Evolutionary conservation across 495 filamentous ascomycete species (phyloP).

Genomic region (Articulospora tetracladia): DNA sequence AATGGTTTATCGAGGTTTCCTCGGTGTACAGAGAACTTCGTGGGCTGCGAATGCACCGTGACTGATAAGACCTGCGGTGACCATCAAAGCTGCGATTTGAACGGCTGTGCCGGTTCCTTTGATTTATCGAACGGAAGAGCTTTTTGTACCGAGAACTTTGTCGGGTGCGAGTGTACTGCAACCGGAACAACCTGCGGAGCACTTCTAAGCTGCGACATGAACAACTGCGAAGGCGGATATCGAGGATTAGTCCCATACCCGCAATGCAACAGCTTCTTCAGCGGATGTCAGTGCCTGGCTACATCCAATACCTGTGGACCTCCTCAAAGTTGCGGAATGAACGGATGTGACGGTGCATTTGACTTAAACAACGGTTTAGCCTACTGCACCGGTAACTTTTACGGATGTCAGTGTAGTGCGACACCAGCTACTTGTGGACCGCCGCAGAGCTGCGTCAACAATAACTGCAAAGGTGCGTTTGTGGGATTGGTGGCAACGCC

Average conservation of each 20-base stretch:
- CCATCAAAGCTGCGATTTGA: slow-evolving; percentile 10
- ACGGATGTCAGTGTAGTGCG: slow-evolving; percentile 1
- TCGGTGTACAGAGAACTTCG: background rate
- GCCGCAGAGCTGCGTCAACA: slow-evolving; percentile 1
- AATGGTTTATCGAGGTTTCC: background rate
- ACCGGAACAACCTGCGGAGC: slow-evolving; percentile 2
- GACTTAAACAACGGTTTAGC: background rate
- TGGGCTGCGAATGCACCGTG: background rate
- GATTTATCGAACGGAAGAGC: background rate
- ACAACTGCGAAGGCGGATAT: slow-evolving; percentile 1
- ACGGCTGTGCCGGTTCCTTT: slow-evolving; percentile 6
- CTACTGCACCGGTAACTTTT: slow-evolving; percentile 1
- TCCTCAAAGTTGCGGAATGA: background rate
- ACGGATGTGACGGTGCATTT: slow-evolving; percentile 4
- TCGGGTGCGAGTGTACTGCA: slow-evolving; percentile 4
- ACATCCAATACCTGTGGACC: slow-evolving; percentile 1
- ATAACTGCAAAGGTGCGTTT: background rate
- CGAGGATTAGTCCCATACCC: background rate
- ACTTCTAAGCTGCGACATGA: background rate
- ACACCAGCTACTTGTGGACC: background rate
- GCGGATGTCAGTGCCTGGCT: background rate
- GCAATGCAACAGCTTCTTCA: background rate
- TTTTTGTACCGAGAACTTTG: slow-evolving; percentile 1
- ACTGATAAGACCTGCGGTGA: slow-evolving; percentile 1
- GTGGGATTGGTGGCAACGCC: background rate